Evolutionary conservation across 2,329 filamentous ascomycete species (phyloP), one percentile per base, ranked within the genome.

Genomic region (Aspergillus neotritici): DNA sequence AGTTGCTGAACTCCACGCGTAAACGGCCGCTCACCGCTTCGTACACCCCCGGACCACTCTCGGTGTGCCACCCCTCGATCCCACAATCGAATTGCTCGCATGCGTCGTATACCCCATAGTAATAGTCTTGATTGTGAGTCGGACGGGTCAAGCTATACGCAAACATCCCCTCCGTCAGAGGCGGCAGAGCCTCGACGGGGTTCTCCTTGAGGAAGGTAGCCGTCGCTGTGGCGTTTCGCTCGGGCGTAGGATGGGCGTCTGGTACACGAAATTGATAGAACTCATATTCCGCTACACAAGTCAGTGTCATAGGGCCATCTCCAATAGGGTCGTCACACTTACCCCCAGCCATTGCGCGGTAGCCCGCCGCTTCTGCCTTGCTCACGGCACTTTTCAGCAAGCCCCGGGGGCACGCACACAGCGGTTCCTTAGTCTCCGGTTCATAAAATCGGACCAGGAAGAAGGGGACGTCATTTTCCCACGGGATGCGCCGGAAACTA

Each of bases 61-160:
- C 90, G 7, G 90, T 95, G 70, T 96, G 90, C 90, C 90, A 96
- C 35, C 90, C 88, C 65, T 96, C 90, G 37, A 96, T 86, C 50
- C 84, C 78, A 60, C 87, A 93, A 32, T 77, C 72, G 69, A 95
- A 94, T 47, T 80, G 74, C 52, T 78, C 75, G 69, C 88, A 94
- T 0, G 84, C 79, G 51, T 94, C 80, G 66, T 87, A 95, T 38
- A 95, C 79, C 35, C 84, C 81, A 64, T 95, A 95, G 70, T 86
- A 96, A 70, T 91, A 95, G 33, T 93, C 87, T 67, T 94, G 83
- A 66, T 95, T 95, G 61, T 94, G 87, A 1, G 90, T 80, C 0
- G 90, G 86, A 15, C 89, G 77, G 8, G 87, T 94, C 52, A 95
- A 73, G 51, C 87, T 93, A 72, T 96, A 96, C 46, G 89, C 90